Percentiles rank a stretch among this genome's conserved stretches.
These are phyloP conservation scores for Phytophthora europaea DNA, from an alignment of 352 stramenopile genomes.

Conservation along the genomic window DNA sequence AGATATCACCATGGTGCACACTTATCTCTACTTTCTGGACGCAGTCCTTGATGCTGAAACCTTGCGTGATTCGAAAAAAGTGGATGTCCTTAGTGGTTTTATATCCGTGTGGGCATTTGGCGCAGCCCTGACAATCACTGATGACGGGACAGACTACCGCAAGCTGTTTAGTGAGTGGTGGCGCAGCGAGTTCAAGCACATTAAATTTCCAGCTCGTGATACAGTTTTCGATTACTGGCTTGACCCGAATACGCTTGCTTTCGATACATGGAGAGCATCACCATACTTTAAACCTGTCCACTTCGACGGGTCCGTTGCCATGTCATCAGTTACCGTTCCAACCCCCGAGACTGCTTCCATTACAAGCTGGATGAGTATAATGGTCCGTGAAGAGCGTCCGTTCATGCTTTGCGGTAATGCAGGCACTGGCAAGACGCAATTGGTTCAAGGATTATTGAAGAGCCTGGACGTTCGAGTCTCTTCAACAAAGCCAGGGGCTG, in stretches of 20 bases:
- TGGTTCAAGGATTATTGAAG: conserved; percentile 89
- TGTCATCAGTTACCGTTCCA: conserved; percentile 92
- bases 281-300: conserved; percentile 90
- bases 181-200: conserved; percentile 92
- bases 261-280: conserved; percentile 95
- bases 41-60: conserved; percentile 80
- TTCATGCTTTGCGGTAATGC: conserved; percentile 95
- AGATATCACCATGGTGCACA: conserved; percentile 93
- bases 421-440: conserved; percentile 95
- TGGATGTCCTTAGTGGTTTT: conserved; percentile 93
- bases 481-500: conserved; percentile 24
- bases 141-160: conserved; percentile 95
- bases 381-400: conserved; percentile 92
- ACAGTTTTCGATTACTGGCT: conserved; percentile 98
- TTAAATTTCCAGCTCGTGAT: conserved; percentile 95
- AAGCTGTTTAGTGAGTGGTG: conserved; percentile 96
- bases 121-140: conserved; percentile 83
- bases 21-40: conserved; percentile 94
- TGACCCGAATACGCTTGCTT: conserved; percentile 88
- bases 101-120: conserved; percentile 96
- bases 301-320: conserved; percentile 79
- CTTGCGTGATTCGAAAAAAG: conserved; percentile 66
- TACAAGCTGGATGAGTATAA: conserved; percentile 94
- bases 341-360: conserved; percentile 95
- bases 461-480: conserved; percentile 53